phyloP scores from a whole-genome alignment of 805 yeast genomes.

The Yamadazyma phyllophila region DNA sequence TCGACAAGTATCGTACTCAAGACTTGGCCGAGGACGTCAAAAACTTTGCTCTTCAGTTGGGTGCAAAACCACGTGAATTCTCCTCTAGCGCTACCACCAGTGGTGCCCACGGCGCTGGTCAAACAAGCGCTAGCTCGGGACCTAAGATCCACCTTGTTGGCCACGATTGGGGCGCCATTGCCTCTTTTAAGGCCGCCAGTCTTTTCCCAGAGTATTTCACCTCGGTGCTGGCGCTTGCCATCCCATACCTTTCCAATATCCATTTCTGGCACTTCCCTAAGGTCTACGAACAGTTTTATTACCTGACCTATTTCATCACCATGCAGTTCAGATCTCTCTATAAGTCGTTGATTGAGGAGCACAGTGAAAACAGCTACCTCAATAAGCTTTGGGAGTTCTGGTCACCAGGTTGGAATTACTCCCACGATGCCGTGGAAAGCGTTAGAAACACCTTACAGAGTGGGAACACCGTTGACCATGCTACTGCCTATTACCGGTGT shows the following conservation, averaged over 20 bases:
- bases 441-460: constrained; percentile 27
- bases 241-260: constrained; percentile 33
- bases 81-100: neutral
- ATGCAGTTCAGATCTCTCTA: constrained; percentile 33
- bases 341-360: constrained; percentile 14
- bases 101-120: constrained; percentile 1
- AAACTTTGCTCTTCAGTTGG: constrained; percentile 26
- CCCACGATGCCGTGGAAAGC: constrained; percentile 21
- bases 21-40: constrained; percentile 34
- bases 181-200: constrained; percentile 32
- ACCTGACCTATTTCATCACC: constrained; percentile 34
- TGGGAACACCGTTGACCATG: constrained; percentile 28
- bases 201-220: constrained; percentile 33
- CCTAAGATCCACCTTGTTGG: constrained; percentile 34
- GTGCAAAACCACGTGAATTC: constrained; percentile 11
- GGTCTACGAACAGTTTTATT: constrained; percentile 26
- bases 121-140: constrained; percentile 14
- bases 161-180: constrained; percentile 46
- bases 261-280: constrained; percentile 29
- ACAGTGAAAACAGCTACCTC: constrained; percentile 24
- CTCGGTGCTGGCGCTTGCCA: constrained; percentile 36
- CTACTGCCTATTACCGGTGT: constrained; percentile 41
- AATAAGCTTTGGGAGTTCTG: constrained; percentile 34
- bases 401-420: constrained; percentile 40
- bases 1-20: constrained; percentile 22